Evolutionary conservation across 2,329 filamentous ascomycete species (phyloP).

Genomic region (Furcasterigmium sp.): DNA sequence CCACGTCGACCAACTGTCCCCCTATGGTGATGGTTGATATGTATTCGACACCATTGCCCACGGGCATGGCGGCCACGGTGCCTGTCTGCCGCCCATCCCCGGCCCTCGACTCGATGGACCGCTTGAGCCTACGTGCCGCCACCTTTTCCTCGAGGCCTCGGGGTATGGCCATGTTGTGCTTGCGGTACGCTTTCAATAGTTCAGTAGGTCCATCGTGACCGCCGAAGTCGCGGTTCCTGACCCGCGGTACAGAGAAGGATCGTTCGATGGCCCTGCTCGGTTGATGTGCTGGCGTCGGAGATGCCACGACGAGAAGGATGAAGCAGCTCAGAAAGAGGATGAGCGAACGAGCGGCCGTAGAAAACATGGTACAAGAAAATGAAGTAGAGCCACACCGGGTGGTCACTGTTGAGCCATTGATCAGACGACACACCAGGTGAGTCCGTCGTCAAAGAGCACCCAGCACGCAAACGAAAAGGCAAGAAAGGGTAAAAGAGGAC

Average conservation of each 20-base stretch:
- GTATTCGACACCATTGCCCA: slow-evolving; percentile 63
- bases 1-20: slow-evolving; percentile 61
- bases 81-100: slow-evolving; percentile 31
- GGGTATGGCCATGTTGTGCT: slow-evolving; percentile 55
- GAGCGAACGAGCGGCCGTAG: slow-evolving; percentile 7
- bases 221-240: slow-evolving; percentile 49
- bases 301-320: slow-evolving; percentile 18
- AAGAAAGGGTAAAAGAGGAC: neutral
- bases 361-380: slow-evolving; percentile 3
- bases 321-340: slow-evolving; percentile 9
- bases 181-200: slow-evolving; percentile 61
- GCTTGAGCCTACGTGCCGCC: slow-evolving; percentile 6
- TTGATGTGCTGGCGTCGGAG: slow-evolving; percentile 15
- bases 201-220: slow-evolving; percentile 52
- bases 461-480: slow-evolving; percentile 6
- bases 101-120: slow-evolving; percentile 2
- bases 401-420: neutral
- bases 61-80: slow-evolving; percentile 58
- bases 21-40: slow-evolving; percentile 65
- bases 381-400: neutral
- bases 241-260: slow-evolving; percentile 58
- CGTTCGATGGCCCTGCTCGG: slow-evolving; percentile 47
- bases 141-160: slow-evolving; percentile 27
- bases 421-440: neutral
- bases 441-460: neutral